Percentiles rank a stretch among this genome's conserved stretches.
Evolutionary conservation across 768 basidiomycete genomes (phyloP).

Genomic region (Russula abietina): DNA sequence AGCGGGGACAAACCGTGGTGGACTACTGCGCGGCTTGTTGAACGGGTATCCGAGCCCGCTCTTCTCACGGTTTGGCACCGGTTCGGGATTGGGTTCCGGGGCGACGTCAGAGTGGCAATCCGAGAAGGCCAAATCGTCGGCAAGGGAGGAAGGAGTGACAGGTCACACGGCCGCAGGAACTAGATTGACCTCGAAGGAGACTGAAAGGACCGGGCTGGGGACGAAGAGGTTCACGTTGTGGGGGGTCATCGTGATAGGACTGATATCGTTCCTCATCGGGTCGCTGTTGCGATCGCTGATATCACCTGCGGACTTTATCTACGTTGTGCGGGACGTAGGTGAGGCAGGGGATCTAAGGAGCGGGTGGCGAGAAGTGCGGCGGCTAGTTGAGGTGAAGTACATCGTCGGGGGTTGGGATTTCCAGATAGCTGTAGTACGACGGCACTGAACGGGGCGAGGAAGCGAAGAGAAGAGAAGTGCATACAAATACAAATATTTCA

Average conservation of each 20-base stretch:
- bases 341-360: constrained; percentile 46
- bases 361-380: constrained; percentile 81
- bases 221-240: constrained; percentile 38
- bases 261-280: constrained; percentile 89
- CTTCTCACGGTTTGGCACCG: constrained; percentile 45
- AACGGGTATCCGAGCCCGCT: constrained; percentile 55
- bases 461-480: neutral
- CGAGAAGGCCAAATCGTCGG: constrained; percentile 18
- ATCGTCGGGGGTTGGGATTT: constrained; percentile 83
- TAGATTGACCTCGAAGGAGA: neutral
- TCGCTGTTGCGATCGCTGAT: constrained; percentile 84
- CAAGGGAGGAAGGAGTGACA: constrained; percentile 1
- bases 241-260: constrained; percentile 66
- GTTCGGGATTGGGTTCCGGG: constrained; percentile 11
- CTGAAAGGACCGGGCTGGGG: constrained; percentile 5
- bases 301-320: constrained; percentile 86
- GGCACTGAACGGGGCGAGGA: constrained; percentile 40
- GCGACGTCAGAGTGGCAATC: constrained; percentile 20
- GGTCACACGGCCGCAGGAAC: constrained; percentile 2
- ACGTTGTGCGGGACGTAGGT: constrained; percentile 56
- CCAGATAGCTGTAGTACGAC: constrained; percentile 75
- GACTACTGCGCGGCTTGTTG: constrained; percentile 49
- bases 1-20: constrained; percentile 33
- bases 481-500: constrained; percentile 13
- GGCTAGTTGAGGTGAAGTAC: constrained; percentile 78